These are phyloP conservation scores for Microthlaspi erraticum DNA, from an alignment of 345 rosid genomes.

Conservation along the genomic window DNA sequence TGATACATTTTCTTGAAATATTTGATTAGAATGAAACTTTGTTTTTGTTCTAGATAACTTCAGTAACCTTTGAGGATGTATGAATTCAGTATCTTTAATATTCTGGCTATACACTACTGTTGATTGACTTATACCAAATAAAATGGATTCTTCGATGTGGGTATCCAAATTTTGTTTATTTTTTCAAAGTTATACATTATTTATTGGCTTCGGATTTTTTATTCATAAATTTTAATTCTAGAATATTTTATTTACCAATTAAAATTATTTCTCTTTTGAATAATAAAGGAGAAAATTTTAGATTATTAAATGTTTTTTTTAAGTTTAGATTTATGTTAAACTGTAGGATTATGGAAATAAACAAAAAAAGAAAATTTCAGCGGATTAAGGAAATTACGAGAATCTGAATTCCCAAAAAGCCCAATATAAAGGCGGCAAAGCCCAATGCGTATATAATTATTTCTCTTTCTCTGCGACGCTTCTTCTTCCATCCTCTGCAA, in stretches of 20 bases:
- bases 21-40: neutral
- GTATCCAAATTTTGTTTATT: too few relatives aligned
- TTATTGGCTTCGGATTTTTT: neutral
- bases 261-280: neutral
- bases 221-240: too few relatives aligned
- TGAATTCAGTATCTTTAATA: neutral
- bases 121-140: neutral
- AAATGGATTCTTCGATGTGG: neutral
- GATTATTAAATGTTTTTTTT: neutral
- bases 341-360: neutral
- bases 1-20: slow-evolving; percentile 14
- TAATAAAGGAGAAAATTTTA: neutral
- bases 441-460: neutral
- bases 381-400: neutral
- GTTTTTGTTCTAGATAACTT: neutral
- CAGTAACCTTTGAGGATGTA: neutral
- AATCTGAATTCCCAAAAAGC: neutral
- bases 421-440: neutral
- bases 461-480: neutral
- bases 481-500: neutral
- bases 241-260: neutral
- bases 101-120: neutral
- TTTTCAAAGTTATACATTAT: neutral
- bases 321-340: neutral
- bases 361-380: neutral